These are phyloP conservation scores for Parachaetomium inaequale DNA, from an alignment of 495 filamentous ascomycete species.

Conservation along the genomic window DNA sequence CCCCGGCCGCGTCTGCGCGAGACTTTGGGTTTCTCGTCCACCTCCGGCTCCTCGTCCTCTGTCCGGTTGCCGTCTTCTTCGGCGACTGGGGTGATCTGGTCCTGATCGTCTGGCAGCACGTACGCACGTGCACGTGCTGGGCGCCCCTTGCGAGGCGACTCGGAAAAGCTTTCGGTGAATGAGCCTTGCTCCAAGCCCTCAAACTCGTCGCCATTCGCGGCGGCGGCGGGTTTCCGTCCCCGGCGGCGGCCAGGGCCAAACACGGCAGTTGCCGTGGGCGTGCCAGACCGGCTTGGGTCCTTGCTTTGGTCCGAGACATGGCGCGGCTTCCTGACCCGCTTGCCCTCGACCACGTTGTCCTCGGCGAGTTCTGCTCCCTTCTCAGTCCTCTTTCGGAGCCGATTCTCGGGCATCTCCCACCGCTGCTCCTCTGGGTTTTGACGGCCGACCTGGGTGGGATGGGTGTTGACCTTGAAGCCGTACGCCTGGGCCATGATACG, in stretches of 20 bases:
- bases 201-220: conserved; percentile 20
- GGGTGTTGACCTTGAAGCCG: conserved; percentile 45
- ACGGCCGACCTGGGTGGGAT: conserved; percentile 36
- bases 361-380: conserved; percentile 47
- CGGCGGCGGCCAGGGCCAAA: conserved; percentile 30
- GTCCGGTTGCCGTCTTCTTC: conserved; percentile 9
- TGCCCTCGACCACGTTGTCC: conserved; percentile 40
- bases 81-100: conserved; percentile 1
- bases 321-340: conserved; percentile 42
- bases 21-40: conserved; percentile 14
- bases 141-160: conserved; percentile 20
- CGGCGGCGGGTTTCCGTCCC: conserved; percentile 25
- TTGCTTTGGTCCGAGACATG: conserved; percentile 42
- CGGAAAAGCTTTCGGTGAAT: conserved; percentile 5
- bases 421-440: conserved; percentile 49
- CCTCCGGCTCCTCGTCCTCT: conserved; percentile 20
- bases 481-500: conserved; percentile 43
- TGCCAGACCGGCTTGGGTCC: conserved; percentile 39
- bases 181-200: conserved; percentile 5
- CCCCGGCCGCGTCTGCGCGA: conserved; percentile 11
- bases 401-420: conserved; percentile 40
- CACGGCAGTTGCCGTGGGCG: conserved; percentile 27
- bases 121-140: conserved; percentile 5
- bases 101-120: conserved; percentile 3
- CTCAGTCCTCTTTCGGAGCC: conserved; percentile 45